Evolutionary conservation across 1,139 yeast genomes (phyloP).

Genomic region (Wickerhamomyces sp.): DNA sequence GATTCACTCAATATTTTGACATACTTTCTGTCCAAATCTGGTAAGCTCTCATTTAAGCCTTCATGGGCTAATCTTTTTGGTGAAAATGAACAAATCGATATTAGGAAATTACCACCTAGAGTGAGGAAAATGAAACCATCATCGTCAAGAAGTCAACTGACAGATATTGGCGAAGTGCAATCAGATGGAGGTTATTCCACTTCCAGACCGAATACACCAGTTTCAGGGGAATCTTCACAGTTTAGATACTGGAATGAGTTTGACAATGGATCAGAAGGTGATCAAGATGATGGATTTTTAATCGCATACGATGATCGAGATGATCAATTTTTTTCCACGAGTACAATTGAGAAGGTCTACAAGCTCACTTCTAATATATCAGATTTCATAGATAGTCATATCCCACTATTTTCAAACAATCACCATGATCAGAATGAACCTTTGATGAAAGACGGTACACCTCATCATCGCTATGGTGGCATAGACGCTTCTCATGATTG

Average conservation of each 20-base stretch:
- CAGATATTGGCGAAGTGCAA: constrained; percentile 7
- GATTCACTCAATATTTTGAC: constrained; percentile 27
- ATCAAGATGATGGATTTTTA: constrained; percentile 28
- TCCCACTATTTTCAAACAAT: no score
- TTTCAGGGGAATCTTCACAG: constrained; percentile 30
- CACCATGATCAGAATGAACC: no score
- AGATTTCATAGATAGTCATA: constrained; percentile 2
- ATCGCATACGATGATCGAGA: constrained; percentile 28
- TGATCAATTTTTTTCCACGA: constrained; percentile 29
- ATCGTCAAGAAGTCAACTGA: constrained; percentile 1
- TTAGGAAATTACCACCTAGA: constrained; percentile 32
- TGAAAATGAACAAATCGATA: constrained; percentile 24
- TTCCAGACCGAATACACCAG: constrained; percentile 14
- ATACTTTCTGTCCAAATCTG: constrained; percentile 25
- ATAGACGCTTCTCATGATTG: no score
- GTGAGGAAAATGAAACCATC: constrained; percentile 5
- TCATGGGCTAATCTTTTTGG: constrained; percentile 30
- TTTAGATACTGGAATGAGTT: constrained; percentile 67
- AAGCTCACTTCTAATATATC: constrained; percentile 10
- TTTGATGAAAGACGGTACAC: no score
- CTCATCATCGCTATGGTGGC: no score
- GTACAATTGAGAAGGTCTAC: constrained; percentile 31
- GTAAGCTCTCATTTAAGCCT: constrained; percentile 17
- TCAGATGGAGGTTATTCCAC: constrained; percentile 20
- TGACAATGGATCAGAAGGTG: constrained; percentile 55